Base-by-base conservation (phyloP, 2,329 filamentous ascomycete species). In the Botrytis deweyae region DNA sequence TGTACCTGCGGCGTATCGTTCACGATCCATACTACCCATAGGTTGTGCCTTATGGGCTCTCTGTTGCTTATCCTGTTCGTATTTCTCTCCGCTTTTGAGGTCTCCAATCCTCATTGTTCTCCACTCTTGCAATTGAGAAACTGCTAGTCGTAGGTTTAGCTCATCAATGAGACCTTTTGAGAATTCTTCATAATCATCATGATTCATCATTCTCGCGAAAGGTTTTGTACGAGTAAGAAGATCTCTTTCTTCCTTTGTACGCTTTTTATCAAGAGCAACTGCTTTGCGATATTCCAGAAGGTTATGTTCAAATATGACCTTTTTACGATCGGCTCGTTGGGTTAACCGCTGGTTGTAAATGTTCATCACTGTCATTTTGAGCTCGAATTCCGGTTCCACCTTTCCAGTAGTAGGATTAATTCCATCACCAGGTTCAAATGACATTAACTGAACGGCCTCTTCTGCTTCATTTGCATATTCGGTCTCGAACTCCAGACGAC, bases 401-500 rank as follows among this genome's bases (percentile, higher is more conserved):
- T 97, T 92, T 75, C 93, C 92, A 0, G 94, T 97, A 4, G 87
- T 85, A 1, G 92, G 91, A 80, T 97, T 97, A 77, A 97, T 87
- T 73, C 96, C 96, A 83, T 98, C 95, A 40, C 96, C 96, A 0
- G 96, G 95, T 73, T 98, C 95, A 80, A 99, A 99, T 76, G 97
- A 93, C 95, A 99, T 98, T 76, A 97, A 91, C 82, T 99, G 96
- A 3, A 99, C 96, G 0, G 95, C 95, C 83, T 98, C 97, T 84
- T 99, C 96, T 0, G 96, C 96, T 80, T 99, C 96, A 80, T 99
- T 99, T 80, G 95, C 93, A 81, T 97, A 96, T 80, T 99, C 96
- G 0, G 93, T 98, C 86, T 99, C 96, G 77, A 99, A 99, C 80
- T 99, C 96, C 77, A 99, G 84, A 59, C 96, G 94, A 63, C 96